Evolutionary conservation across 495 filamentous ascomycete genomes (phyloP), one percentile per base, ranked within the genome.

Genomic region (Penicillium maclennaniae): DNA sequence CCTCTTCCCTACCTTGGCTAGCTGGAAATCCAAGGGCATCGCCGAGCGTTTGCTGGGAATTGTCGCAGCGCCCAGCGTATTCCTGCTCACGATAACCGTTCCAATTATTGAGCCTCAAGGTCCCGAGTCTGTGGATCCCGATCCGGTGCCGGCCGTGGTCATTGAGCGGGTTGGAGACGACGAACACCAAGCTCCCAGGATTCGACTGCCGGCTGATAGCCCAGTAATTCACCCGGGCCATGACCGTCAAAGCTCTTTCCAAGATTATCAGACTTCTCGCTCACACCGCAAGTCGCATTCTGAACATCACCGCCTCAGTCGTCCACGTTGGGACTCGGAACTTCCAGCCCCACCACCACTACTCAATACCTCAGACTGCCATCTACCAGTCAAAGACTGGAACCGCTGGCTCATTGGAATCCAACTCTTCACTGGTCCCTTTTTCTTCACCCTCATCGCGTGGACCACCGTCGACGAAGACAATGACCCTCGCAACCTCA

Each of bases 31-130:
- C 3, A 97, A 97, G 66, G 79, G 67, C 9, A 69, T 86, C 17
- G 87, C 83, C 82, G 91, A 88, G 54, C 91, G 88, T 54, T 58
- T 87, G 15, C 64, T 97, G 15, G 89, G 89, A 21, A 53, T 95
- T 12, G 73, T 93, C 48, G 89, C 91, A 6, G 86, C 89, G 3
- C 91, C 93, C 5, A 95, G 87, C 60, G 87, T 97, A 26, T 91
- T 99, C 47, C 74, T 96, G 6, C 78, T 99, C 10, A 91, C 91
- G 0, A 84, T 93, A 31, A 97, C 95, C 0, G 66, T 99, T n/a
- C 95, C 95, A 4, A 91, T 97, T 0, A 84, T 96, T 8, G 91
- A 97, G 37, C 68, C 78, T 8, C 74, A 80, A 10, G 76, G 78
- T 4, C 69, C 77, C 1, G 79, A 83, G n/a, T 69, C 74, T 31